phyloP scores from a whole-genome alignment of 202 grass and related monocot genomes.

The Dendrocalamus latiflorus region DNA sequence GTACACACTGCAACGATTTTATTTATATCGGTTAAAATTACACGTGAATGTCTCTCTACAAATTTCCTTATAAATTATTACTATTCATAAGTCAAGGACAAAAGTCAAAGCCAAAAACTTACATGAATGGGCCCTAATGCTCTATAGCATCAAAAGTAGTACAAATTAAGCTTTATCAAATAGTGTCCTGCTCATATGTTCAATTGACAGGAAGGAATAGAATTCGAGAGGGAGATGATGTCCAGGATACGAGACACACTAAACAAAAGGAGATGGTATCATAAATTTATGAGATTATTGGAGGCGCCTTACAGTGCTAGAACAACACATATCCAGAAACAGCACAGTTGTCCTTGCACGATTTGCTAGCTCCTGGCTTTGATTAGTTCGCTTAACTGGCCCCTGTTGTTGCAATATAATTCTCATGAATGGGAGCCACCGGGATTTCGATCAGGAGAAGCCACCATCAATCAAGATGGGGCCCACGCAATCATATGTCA shows the following conservation, averaged over 20 bases:
- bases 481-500: background rate
- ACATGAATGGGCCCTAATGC: too few relatives aligned
- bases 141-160: too few relatives aligned
- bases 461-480: background rate
- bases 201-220: background rate
- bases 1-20: too few relatives aligned
- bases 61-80: too few relatives aligned
- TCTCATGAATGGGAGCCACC: background rate
- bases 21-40: too few relatives aligned
- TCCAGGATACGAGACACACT: conserved; percentile 33
- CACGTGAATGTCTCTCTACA: too few relatives aligned
- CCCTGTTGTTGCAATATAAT: background rate
- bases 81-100: too few relatives aligned
- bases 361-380: conserved; percentile 20
- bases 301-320: background rate
- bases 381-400: conserved; percentile 42
- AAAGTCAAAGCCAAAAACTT: too few relatives aligned
- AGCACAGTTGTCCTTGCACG: conserved; percentile 14
- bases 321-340: background rate
- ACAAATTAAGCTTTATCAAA: background rate
- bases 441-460: background rate
- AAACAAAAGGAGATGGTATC: conserved; percentile 15
- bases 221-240: conserved; percentile 3
- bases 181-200: background rate
- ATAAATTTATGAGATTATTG: background rate